Evolutionary conservation across 1,139 yeast genomes (phyloP).

Genomic region (Williopsis jadinii): DNA sequence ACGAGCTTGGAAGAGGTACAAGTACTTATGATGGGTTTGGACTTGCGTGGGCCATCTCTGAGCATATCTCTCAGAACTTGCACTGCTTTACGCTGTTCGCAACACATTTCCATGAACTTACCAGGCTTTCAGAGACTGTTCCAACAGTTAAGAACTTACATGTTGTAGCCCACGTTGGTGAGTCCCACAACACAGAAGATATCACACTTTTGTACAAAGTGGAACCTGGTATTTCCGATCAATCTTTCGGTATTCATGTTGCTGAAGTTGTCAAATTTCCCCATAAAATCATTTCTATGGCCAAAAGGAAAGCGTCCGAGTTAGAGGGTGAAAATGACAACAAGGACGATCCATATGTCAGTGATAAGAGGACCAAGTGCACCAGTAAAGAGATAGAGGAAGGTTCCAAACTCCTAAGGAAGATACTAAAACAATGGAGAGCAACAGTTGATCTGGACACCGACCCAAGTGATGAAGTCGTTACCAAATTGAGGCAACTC

Average conservation of each 20-base stretch:
- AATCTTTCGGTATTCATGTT: slow-evolving; percentile 95
- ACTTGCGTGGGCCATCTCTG: slow-evolving; percentile 93
- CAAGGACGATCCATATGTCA: slow-evolving; percentile 28
- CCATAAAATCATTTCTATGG: slow-evolving; percentile 81
- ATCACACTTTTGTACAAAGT: slow-evolving; percentile 86
- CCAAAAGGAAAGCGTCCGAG: slow-evolving; percentile 87
- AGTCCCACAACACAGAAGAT: slow-evolving; percentile 39
- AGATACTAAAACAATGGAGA: slow-evolving; percentile 58
- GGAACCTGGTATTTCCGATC: slow-evolving; percentile 87
- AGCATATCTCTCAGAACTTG: slow-evolving; percentile 64
- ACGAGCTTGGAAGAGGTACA: slow-evolving; percentile 95
- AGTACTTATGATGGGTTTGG: slow-evolving; percentile 98
- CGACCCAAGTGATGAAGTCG: slow-evolving; percentile 29
- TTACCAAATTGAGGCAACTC: slow-evolving; percentile 30
- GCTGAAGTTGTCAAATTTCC: slow-evolving; percentile 96
- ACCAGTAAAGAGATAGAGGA: slow-evolving; percentile 43
- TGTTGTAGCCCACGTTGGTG: slow-evolving; percentile 86
- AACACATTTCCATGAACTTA: slow-evolving; percentile 94
- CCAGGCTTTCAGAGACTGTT: slow-evolving; percentile 61
- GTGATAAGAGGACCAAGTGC: slow-evolving; percentile 45
- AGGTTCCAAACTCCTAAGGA: slow-evolving; percentile 52
- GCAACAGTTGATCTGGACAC: slow-evolving; percentile 30
- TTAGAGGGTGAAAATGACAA: slow-evolving; percentile 60
- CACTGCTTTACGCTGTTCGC: slow-evolving; percentile 86
- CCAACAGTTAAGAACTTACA: slow-evolving; percentile 70